Percentiles rank a stretch among this genome's conserved stretches.
Conservation (phyloP, 78 protist genomes). For the Mantamonas sphyraenae region DNA sequence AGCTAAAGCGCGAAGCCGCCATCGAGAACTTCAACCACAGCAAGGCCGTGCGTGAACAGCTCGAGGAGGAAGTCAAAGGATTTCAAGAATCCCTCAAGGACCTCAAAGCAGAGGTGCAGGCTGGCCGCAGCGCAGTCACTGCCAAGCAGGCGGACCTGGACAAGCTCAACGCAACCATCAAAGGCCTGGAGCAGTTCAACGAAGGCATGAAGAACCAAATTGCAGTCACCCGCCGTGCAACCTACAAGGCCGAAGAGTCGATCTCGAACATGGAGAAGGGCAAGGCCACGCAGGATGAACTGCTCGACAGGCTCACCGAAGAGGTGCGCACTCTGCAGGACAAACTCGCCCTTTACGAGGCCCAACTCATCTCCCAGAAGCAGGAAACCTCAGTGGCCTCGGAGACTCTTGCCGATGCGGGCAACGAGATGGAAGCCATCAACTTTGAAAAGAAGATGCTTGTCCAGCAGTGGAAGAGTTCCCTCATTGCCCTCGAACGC, state of each 20-base stretch:
- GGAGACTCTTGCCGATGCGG: constrained; percentile 29
- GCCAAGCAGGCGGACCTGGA: constrained; percentile 42
- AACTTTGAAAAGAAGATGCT: constrained; percentile 35
- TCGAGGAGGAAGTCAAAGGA: background rate
- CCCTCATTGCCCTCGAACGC: background rate
- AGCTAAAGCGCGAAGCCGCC: constrained; percentile 21
- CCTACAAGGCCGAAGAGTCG: constrained; percentile 53
- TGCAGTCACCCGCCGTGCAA: constrained; percentile 33
- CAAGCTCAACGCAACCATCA: constrained; percentile 15
- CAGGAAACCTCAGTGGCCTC: constrained; percentile 33
- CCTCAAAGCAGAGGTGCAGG: constrained; percentile 23
- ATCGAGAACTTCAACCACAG: background rate
- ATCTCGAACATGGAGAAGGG: constrained; percentile 17
- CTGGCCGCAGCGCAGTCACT: background rate
- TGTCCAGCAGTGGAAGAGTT: constrained; percentile 27
- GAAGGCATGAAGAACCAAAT: constrained; percentile 28
- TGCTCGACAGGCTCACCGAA: constrained; percentile 30
- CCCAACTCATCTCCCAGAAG: constrained; percentile 40
- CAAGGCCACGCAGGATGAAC: constrained; percentile 31
- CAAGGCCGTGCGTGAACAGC: background rate
- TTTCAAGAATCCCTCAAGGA: background rate
- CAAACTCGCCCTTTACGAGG: constrained; percentile 15
- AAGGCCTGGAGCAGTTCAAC: constrained; percentile 30
- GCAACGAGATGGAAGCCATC: constrained; percentile 33
- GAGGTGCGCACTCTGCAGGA: constrained; percentile 19